A percentile compares a stretch with the other conserved stretches of the same genome.
phyloP scores from a whole-genome alignment of 2,329 filamentous ascomycete genomes.

The Coleophoma eucalyptorum region DNA sequence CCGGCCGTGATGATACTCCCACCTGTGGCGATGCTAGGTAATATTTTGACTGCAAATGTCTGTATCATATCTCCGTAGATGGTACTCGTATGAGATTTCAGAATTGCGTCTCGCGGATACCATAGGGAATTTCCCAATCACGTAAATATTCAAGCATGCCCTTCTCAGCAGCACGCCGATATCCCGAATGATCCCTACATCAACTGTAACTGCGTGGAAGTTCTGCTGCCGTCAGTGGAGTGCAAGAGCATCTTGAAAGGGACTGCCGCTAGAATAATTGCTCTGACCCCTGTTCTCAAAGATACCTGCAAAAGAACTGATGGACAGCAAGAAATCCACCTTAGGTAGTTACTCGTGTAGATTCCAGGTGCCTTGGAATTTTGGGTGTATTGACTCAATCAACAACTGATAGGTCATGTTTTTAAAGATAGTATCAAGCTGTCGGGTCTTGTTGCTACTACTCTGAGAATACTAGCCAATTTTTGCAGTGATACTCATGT shows the following conservation, averaged over 20 bases:
- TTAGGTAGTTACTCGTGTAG: conserved; percentile 5
- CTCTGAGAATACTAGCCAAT: no score
- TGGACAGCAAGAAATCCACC: conserved; percentile 4
- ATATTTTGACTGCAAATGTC: neutral
- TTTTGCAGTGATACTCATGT: no score
- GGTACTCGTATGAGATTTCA: neutral
- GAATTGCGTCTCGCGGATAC: conserved; percentile 1
- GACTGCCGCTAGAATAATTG: conserved; percentile 17
- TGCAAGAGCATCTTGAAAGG: conserved; percentile 12
- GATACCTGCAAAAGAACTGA: conserved; percentile 3
- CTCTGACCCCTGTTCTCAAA: conserved; percentile 1
- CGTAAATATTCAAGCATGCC: neutral
- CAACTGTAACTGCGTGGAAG: neutral
- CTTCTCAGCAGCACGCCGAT: conserved; percentile 1
- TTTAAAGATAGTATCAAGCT: conserved; percentile 27
- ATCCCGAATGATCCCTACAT: conserved; percentile 1
- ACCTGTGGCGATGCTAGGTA: neutral
- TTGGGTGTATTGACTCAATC: conserved; percentile 26
- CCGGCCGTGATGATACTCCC: neutral
- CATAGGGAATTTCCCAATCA: conserved; percentile 1
- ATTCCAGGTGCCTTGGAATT: conserved; percentile 13
- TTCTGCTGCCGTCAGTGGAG: neutral
- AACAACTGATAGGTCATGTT: conserved; percentile 32
- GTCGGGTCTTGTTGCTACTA: no score
- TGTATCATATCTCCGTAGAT: neutral